These are phyloP conservation scores for Camellia oleifera DNA, from an alignment of 179 eudicot genomes.

Conservation along the genomic window DNA sequence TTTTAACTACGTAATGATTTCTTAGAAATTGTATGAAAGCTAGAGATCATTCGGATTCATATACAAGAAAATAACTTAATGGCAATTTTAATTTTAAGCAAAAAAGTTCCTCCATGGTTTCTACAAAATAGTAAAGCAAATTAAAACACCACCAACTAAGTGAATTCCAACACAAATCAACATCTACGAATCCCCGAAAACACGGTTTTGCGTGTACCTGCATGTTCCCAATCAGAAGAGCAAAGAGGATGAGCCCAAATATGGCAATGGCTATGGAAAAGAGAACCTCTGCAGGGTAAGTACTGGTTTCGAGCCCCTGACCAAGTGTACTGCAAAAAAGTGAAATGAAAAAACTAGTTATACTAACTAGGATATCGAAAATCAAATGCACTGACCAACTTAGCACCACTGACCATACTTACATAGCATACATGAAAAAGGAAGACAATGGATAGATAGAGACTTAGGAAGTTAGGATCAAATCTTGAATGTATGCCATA, in stretches of 20 bases:
- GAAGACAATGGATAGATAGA: neutral
- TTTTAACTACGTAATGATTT: neutral
- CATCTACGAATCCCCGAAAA: neutral
- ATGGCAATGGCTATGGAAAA: slow-evolving; percentile 81
- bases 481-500: neutral
- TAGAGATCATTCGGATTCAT: neutral
- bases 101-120: neutral
- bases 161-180: neutral
- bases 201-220: slow-evolving; percentile 45
- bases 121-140: neutral
- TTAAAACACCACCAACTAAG: neutral
- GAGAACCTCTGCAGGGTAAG: slow-evolving; percentile 74
- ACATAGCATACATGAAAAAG: neutral
- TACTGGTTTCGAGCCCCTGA: slow-evolving; percentile 86
- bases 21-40: neutral
- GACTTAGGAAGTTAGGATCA: neutral
- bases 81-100: neutral
- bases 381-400: neutral
- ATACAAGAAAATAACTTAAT: neutral
- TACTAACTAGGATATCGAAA: neutral
- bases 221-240: slow-evolving; percentile 90
- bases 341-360: neutral
- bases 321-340: slow-evolving; percentile 67
- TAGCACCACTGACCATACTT: no score
- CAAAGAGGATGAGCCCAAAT: slow-evolving; percentile 82